These are phyloP conservation scores for Vigna reflexopilosa DNA, from an alignment of 306 rosid genomes.

Conservation along the genomic window DNA sequence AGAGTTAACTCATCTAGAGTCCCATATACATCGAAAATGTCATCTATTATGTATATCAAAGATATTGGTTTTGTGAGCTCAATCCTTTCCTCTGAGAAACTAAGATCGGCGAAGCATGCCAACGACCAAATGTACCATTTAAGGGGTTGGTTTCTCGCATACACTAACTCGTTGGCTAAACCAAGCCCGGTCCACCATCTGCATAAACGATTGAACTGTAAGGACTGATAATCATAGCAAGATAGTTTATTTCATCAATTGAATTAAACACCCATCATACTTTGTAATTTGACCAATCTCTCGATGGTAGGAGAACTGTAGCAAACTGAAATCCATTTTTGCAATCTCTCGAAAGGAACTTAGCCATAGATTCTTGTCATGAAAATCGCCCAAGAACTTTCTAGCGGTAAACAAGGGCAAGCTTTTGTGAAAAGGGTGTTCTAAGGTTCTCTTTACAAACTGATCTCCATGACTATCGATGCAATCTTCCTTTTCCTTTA, in stretches of 20 bases:
- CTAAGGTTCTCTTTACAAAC: conserved; percentile 50
- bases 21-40: conserved; percentile 74
- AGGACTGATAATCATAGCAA: background rate
- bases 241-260: background rate
- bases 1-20: conserved; percentile 60
- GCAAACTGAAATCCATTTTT: conserved; percentile 50
- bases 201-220: background rate
- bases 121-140: conserved; percentile 77
- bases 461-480: conserved; percentile 37
- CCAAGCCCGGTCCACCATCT: conserved; percentile 78
- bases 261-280: background rate
- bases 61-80: conserved; percentile 75
- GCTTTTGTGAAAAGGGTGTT: conserved; percentile 66
- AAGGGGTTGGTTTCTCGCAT: conserved; percentile 69
- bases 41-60: conserved; percentile 70
- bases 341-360: conserved; percentile 53
- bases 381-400: conserved; percentile 38
- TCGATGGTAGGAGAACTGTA: conserved; percentile 44
- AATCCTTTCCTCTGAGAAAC: conserved; percentile 60
- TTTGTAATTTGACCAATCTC: conserved; percentile 55
- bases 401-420: conserved; percentile 54
- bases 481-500: conserved; percentile 23
- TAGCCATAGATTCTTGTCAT: conserved; percentile 49
- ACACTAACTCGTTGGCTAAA: conserved; percentile 54
- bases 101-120: conserved; percentile 61